phyloP scores from a whole-genome alignment of 495 filamentous ascomycete genomes.

The Friedmanniomyces simplex region DNA sequence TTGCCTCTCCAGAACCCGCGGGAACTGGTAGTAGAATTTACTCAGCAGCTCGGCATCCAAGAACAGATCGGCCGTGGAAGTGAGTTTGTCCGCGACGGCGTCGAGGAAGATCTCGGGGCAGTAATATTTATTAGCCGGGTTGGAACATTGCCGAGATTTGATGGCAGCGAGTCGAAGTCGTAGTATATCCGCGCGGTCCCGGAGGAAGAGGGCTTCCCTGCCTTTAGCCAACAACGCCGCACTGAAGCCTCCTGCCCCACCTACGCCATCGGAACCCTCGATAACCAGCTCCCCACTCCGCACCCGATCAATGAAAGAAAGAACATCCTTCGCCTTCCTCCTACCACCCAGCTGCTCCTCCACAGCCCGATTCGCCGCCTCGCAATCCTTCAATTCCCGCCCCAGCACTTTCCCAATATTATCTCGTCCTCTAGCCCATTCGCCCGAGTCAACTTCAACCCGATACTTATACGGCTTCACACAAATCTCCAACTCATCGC shows the following conservation, averaged over 20 bases:
- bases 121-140: constrained; percentile 79
- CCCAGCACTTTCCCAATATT: constrained; percentile 69
- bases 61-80: constrained; percentile 89
- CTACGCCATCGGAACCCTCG: constrained; percentile 62
- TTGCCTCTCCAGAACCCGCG: constrained; percentile 75
- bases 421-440: constrained; percentile 77
- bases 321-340: constrained; percentile 79
- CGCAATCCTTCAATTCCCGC: constrained; percentile 72
- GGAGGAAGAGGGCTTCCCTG: constrained; percentile 85
- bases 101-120: constrained; percentile 97
- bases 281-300: constrained; percentile 72
- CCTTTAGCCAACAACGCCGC: constrained; percentile 69
- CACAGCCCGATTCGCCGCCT: constrained; percentile 61
- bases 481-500: constrained; percentile 98
- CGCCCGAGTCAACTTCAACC: constrained; percentile 81
- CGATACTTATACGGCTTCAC: constrained; percentile 99
- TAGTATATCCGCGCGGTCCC: constrained; percentile 77
- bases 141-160: constrained; percentile 76
- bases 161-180: constrained; percentile 80
- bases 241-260: constrained; percentile 86
- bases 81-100: constrained; percentile 89
- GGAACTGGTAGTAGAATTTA: constrained; percentile 93
- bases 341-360: constrained; percentile 67
- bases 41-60: constrained; percentile 93
- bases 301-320: constrained; percentile 80